These are phyloP conservation scores for Leccinum longicurvipes DNA, from an alignment of 768 basidiomycete species.

Conservation along the genomic window DNA sequence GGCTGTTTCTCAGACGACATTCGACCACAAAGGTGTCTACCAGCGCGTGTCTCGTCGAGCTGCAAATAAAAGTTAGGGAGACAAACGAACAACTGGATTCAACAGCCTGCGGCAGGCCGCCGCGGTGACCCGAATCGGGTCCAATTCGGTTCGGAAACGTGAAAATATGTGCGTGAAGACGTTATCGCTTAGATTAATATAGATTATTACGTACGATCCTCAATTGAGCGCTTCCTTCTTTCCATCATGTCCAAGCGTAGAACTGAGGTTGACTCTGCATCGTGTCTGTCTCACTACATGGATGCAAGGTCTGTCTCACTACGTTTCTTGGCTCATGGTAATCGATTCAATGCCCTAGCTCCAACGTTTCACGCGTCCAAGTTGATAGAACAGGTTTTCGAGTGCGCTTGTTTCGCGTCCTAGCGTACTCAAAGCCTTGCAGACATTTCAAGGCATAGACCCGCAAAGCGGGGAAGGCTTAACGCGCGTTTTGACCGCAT, in stretches of 20 bases:
- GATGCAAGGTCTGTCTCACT: constrained; percentile 10
- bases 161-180: too few relatives aligned
- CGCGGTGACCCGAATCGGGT: too few relatives aligned
- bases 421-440: neutral
- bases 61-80: too few relatives aligned
- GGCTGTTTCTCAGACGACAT: constrained; percentile 8
- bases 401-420: neutral
- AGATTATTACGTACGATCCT: too few relatives aligned
- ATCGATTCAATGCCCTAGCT: constrained; percentile 1
- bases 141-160: neutral
- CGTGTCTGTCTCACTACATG: constrained; percentile 9
- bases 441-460: constrained; percentile 10
- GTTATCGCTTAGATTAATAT: too few relatives aligned
- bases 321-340: neutral
- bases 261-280: constrained; percentile 10
- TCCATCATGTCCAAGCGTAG: constrained; percentile 4
- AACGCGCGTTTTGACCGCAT: constrained; percentile 67
- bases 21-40: neutral
- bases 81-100: too few relatives aligned
- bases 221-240: neutral
- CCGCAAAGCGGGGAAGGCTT: constrained; percentile 50
- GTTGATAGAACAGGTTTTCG: constrained; percentile 15
- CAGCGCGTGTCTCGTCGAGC: neutral
- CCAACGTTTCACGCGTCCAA: neutral
- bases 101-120: too few relatives aligned